Evolutionary conservation across 2,329 filamentous ascomycete species (phyloP).

Genomic region (Passalora sequoiae): DNA sequence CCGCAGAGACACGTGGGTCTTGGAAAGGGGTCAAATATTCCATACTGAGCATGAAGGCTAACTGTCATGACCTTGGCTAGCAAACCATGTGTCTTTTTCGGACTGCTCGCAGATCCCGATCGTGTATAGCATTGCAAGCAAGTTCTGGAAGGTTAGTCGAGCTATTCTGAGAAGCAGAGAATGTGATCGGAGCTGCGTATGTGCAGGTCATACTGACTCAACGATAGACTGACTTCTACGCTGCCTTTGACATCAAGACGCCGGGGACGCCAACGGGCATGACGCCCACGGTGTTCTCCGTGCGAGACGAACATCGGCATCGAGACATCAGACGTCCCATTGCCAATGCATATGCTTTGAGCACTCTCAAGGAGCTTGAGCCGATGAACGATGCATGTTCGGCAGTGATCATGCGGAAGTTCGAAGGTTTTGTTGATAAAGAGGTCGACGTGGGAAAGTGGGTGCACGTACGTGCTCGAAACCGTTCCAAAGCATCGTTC

Average conservation of each 20-base stretch:
- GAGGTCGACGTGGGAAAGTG: slow-evolving; percentile 22
- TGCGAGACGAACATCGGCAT: slow-evolving; percentile 40
- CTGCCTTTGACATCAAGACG: slow-evolving; percentile 21
- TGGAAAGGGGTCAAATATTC: too few relatives aligned
- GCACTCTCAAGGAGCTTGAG: slow-evolving; percentile 23
- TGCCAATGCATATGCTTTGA: slow-evolving; percentile 22
- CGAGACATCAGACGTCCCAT: slow-evolving; percentile 34
- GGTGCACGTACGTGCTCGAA: slow-evolving; percentile 19
- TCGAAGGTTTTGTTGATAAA: slow-evolving; percentile 16
- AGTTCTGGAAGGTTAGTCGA: slow-evolving; percentile 12
- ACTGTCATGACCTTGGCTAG: too few relatives aligned
- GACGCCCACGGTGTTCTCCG: slow-evolving; percentile 39
- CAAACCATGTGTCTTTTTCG: slow-evolving; percentile 67
- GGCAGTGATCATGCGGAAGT: slow-evolving; percentile 18
- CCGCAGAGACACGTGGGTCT: too few relatives aligned
- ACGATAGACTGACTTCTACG: too few relatives aligned
- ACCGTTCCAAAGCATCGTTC: too few relatives aligned
- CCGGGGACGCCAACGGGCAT: too few relatives aligned
- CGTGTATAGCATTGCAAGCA: slow-evolving; percentile 52
- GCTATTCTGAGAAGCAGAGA: too few relatives aligned
- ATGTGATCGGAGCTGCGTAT: too few relatives aligned
- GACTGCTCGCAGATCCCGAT: slow-evolving; percentile 61
- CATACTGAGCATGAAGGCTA: too few relatives aligned
- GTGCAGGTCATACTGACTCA: too few relatives aligned
- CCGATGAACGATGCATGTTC: slow-evolving; percentile 25